These are phyloP conservation scores for Corymbia citriodora DNA, from an alignment of 441 rosid genomes.

Conservation along the genomic window DNA sequence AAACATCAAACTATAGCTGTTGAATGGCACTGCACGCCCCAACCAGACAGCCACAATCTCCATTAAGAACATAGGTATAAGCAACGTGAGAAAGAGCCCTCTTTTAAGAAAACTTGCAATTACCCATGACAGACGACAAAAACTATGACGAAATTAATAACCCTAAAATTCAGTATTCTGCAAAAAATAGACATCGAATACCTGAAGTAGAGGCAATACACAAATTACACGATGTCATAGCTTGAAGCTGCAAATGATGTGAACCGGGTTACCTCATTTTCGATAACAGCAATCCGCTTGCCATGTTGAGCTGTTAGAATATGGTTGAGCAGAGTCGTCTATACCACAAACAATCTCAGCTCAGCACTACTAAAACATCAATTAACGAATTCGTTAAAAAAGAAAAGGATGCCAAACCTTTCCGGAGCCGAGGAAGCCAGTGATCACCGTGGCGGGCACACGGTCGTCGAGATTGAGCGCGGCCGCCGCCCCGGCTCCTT, in stretches of 20 bases:
- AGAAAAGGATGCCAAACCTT: constrained; percentile 28
- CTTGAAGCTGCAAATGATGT: neutral
- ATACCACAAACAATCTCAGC: constrained; percentile 1
- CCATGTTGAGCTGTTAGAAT: constrained; percentile 67
- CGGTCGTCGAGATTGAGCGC: constrained; percentile 27
- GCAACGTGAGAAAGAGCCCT: neutral
- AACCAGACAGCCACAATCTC: neutral
- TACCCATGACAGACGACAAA: neutral
- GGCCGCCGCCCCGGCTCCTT: neutral
- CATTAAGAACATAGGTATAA: neutral
- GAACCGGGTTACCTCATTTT: constrained; percentile 50
- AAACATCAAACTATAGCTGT: neutral
- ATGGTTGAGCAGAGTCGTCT: constrained; percentile 73
- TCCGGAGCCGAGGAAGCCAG: constrained; percentile 79
- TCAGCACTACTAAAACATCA: neutral
- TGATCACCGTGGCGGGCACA: constrained; percentile 59
- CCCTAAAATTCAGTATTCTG: neutral
- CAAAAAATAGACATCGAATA: neutral
- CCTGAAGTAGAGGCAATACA: neutral
- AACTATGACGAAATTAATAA: neutral
- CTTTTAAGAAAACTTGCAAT: neutral
- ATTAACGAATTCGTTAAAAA: neutral
- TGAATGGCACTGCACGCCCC: neutral
- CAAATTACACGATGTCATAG: neutral
- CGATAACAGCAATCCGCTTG: constrained; percentile 72